Evolutionary conservation across 2,329 filamentous ascomycete species (phyloP), one percentile per base, ranked within the genome.

Genomic region (Talaromyces sp.): DNA sequence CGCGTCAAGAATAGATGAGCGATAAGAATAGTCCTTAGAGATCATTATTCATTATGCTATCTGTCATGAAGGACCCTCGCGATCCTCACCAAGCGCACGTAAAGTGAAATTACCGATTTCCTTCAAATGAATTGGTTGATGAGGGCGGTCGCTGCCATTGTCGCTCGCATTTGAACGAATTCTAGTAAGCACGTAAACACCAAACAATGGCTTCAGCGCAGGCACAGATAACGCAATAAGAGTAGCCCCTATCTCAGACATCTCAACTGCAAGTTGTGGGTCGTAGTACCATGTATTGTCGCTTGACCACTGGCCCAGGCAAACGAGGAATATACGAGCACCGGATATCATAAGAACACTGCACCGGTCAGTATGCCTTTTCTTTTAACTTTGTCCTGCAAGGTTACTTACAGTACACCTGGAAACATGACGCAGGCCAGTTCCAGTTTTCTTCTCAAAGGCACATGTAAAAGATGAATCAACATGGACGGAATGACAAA

Each of bases 251-350:
- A 85, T 81, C 47, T 85, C 83, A 1, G 83, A 78, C 2, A 80
- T 80, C 70, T 85, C 83, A 3, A 84, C 78, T 3, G 74, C 80
- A 3, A 85, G 72, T 74, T 84, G 79, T 0, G 82, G 80, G 61
- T 83, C 80, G 69, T 85, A 85, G 27, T 76, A 75, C 83, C 83
- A 85, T 17, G 82, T 83, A 72, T 75, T 73, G 68, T 85, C 83
- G 2, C 73, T 64, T 33, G 80, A 73, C 80, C 84, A 81, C 0
- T 83, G 82, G 27, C 74, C 68, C 47, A 83, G 79, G 1, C 84
- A 82, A 33, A 65, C 57, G 17, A 85, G 77, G 33, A 80, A 77
- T 25, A 84, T 72, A 4, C 83, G 81, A 15, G 80, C 71, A 17
- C 81, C 74, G 1, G 83, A 84, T 31, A 85, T 83, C 6, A 76